Conservation (phyloP, 2,329 filamentous ascomycete genomes). For the Coniochaeta sp. region DNA sequence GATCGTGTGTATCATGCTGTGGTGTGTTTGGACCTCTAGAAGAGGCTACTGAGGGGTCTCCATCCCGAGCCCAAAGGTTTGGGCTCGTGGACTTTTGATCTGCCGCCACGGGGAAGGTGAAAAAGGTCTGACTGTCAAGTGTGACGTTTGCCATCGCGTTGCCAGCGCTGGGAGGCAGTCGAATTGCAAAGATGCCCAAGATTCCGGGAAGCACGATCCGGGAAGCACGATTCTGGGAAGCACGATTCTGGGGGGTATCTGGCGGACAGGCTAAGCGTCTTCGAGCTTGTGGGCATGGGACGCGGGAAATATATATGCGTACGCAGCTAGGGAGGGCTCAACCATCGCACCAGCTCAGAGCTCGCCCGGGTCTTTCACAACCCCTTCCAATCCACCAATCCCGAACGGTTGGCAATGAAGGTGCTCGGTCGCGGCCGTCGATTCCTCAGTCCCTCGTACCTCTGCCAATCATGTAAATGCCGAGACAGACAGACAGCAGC, state of each 20-base stretch:
- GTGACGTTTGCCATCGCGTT: neutral
- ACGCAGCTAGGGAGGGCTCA: too few relatives aligned
- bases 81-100: neutral
- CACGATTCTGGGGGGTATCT: too few relatives aligned
- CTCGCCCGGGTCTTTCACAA: neutral
- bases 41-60: too few relatives aligned
- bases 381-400: too few relatives aligned
- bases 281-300: too few relatives aligned
- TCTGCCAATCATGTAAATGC: conserved; percentile 9
- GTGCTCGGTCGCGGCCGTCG: conserved; percentile 6
- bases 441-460: conserved; percentile 9
- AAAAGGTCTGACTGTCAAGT: conserved; percentile 4
- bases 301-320: too few relatives aligned
- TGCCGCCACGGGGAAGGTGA: neutral
- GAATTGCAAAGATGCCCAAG: too few relatives aligned
- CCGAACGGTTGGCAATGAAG: too few relatives aligned
- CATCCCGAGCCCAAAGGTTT: neutral
- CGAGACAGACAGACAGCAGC: conserved; percentile 6
- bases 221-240: too few relatives aligned
- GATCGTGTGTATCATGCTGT: conserved; percentile 2
- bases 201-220: conserved; percentile 5
- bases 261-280: too few relatives aligned
- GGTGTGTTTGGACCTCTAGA: neutral
- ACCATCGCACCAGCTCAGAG: too few relatives aligned
- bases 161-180: too few relatives aligned